Evolutionary conservation across 495 filamentous ascomycete genomes (phyloP).

Genomic region (Penicillium cinerascens): DNA sequence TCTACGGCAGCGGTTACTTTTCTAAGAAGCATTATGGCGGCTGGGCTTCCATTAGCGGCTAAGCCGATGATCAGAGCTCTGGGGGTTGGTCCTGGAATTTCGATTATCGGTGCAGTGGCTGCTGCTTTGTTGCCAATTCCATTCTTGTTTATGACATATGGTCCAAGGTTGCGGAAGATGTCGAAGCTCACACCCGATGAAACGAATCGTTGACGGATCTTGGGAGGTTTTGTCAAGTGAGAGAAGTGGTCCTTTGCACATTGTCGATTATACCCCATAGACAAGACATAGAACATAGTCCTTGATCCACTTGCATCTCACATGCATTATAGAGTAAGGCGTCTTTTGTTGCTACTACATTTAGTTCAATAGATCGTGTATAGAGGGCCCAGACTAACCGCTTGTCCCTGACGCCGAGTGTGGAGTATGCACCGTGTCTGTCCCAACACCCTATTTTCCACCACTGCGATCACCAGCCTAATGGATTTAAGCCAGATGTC

Average conservation of each 20-base stretch:
- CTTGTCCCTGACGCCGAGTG: no score
- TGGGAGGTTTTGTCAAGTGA: background rate
- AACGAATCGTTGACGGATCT: background rate
- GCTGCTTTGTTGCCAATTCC: constrained; percentile 29
- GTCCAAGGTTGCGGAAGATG: constrained; percentile 22
- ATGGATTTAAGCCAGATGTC: background rate
- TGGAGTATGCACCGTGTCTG: no score
- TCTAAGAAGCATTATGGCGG: constrained; percentile 33
- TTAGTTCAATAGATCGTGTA: background rate
- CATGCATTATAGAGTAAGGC: background rate
- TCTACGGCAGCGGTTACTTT: constrained; percentile 36
- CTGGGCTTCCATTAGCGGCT: constrained; percentile 31
- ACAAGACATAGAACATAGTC: background rate
- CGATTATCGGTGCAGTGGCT: constrained; percentile 33
- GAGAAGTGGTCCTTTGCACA: background rate
- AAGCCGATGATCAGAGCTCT: constrained; percentile 32
- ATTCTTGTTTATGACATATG: constrained; percentile 36
- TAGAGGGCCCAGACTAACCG: background rate
- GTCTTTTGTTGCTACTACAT: background rate
- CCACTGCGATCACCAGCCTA: no score
- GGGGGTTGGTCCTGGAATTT: constrained; percentile 31
- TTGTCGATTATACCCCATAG: background rate
- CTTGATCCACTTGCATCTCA: background rate
- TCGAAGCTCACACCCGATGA: constrained; percentile 22
- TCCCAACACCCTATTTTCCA: no score